Base-by-base conservation (phyloP, 495 filamentous ascomycete species). In the Annulohypoxylon maeteangense region DNA sequence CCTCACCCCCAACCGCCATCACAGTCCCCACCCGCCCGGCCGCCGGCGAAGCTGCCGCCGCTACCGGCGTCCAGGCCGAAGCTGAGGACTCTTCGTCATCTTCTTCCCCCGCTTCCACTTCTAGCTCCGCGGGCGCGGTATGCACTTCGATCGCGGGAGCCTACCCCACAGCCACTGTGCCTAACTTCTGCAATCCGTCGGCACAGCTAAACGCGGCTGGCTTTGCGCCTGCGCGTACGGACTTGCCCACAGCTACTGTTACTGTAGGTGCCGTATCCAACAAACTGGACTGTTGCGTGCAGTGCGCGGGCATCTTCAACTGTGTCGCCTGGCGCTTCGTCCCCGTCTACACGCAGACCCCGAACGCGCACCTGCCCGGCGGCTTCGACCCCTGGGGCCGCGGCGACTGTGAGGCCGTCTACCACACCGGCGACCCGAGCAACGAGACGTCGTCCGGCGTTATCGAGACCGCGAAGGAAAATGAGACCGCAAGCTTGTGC, bases 351-450 rank as follows among this genome's bases (percentile, higher is more conserved):
- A 63, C 57, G 11, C 60, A 55, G 18, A 14, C 34, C 4, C 72
- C 75, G 3, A 69, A 72, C 61, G n/a, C 62, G 1, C 61, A 63
- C 23, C 57, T 75, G 0, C 75, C 75, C 11, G 75, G 72, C 18
- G 75, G 72, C 4, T 77, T 77, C 42, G 73, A 77, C 53, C 75
- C 75, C 29, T 77, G 72, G 72, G 69, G 70, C 27, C 70, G 67
- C 36, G 73, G 75, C 10, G 48, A 69, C 25, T 77, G 75, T 67
- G 64, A 69, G 50, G 66, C 71, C 20, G 62, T 74, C 22, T 77
- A 77, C 32, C 58, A 77, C 47, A 74, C 65, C 14, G 75, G 75
- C 11, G 20, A 50, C 40, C 63, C 59, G 7, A 34, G 31, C 12
- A 38, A 42, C 18, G 59, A 61, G 12, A 14, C 14, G 0, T 56